Conservation (phyloP, 139 green algal genomes). For the Monoraphidium neglectum region DNA sequence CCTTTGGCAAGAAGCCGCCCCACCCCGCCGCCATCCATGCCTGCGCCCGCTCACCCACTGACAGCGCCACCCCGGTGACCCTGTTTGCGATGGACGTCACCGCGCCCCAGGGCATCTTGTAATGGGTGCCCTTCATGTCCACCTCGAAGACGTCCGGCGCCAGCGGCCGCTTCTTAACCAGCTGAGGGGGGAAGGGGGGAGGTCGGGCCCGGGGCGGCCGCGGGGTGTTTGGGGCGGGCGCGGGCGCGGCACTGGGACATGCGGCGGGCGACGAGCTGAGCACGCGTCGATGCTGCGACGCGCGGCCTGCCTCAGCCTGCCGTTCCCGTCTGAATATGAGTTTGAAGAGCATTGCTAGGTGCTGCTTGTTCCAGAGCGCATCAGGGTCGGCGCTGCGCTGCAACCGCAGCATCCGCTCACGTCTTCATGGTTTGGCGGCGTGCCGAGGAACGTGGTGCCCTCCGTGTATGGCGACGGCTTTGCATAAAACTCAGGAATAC, state of each 20-base stretch:
- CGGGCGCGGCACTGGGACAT: no score
- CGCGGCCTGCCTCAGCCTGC: no score
- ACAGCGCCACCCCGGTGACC: constrained; percentile 78
- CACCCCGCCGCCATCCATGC: no score
- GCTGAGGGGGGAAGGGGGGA: constrained; percentile 42
- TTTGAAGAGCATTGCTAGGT: no score
- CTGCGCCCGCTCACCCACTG: constrained; percentile 55
- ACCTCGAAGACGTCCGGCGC: constrained; percentile 93
- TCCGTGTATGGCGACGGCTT: constrained; percentile 82
- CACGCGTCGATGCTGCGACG: not conserved
- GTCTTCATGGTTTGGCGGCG: constrained; percentile 84
- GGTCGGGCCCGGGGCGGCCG: no score
- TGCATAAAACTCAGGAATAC: constrained; percentile 86
- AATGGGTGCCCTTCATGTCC: constrained; percentile 76
- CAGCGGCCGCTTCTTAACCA: constrained; percentile 85
- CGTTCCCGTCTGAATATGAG: no score
- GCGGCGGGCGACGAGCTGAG: no score
- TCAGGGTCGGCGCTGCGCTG: not conserved
- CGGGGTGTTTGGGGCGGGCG: no score
- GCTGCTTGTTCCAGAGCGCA: no score
- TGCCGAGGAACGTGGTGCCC: constrained; percentile 92
- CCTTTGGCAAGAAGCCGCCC: no score
- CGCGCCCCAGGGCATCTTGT: constrained; percentile 89
- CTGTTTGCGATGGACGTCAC: constrained; percentile 91
- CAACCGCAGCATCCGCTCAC: constrained; percentile 30